A percentile compares a stretch with the other conserved stretches of the same genome.
These are phyloP conservation scores for Metschnikowia picachoensis DNA, from an alignment of 805 yeast species.

Conservation along the genomic window DNA sequence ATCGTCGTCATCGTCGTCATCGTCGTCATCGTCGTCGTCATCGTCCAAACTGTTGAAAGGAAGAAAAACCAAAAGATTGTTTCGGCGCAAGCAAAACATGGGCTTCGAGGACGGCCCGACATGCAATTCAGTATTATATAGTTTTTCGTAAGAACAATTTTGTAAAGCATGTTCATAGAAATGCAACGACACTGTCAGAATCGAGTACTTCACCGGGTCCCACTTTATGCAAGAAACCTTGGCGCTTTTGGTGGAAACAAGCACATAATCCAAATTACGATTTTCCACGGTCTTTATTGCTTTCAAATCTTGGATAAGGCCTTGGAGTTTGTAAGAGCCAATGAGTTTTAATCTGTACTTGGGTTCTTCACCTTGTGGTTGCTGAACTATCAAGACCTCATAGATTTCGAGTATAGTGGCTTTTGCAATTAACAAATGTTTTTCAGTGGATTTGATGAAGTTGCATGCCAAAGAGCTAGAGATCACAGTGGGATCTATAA, in stretches of 20 bases:
- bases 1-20: background rate
- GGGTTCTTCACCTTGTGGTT: conserved; percentile 16
- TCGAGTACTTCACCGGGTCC: conserved; percentile 49
- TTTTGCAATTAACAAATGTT: conserved; percentile 64
- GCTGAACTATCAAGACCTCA: conserved; percentile 32
- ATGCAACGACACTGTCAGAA: conserved; percentile 79
- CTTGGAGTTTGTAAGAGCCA: conserved; percentile 69
- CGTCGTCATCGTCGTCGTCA: conserved; percentile 37
- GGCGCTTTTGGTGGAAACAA: conserved; percentile 68
- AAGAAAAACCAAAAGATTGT: conserved; percentile 66
- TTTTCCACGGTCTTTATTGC: conserved; percentile 46
- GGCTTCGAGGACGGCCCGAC: conserved; percentile 56
- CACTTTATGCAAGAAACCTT: conserved; percentile 75
- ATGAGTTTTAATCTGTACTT: conserved; percentile 32
- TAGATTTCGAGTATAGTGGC: conserved; percentile 67
- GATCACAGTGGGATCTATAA: conserved; percentile 72
- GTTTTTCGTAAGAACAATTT: conserved; percentile 43
- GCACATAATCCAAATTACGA: conserved; percentile 53
- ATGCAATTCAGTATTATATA: conserved; percentile 42
- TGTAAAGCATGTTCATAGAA: conserved; percentile 73
- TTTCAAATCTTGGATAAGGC: conserved; percentile 58
- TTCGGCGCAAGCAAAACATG: conserved; percentile 56
- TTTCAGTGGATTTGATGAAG: conserved; percentile 40
- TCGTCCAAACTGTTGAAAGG: conserved; percentile 53
- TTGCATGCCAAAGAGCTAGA: conserved; percentile 54